Evolutionary conservation across 2,329 filamentous ascomycete genomes (phyloP).

Genomic region (Paracoccidioides lutzii): DNA sequence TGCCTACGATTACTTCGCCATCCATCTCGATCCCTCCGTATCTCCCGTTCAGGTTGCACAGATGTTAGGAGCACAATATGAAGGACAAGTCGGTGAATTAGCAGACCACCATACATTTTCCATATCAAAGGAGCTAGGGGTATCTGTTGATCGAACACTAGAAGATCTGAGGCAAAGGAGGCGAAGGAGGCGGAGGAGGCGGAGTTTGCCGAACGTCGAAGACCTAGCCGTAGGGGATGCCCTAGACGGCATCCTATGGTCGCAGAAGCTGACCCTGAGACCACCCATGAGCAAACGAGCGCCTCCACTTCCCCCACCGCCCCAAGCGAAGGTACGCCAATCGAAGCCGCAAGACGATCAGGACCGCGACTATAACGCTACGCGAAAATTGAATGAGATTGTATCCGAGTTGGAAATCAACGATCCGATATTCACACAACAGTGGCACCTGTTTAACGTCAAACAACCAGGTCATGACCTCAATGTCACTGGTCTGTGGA

Average conservation of each 20-base stretch:
- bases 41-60: conserved; percentile 51
- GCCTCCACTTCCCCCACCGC: conserved; percentile 22
- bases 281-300: conserved; percentile 49
- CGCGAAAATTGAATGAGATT: conserved; percentile 47
- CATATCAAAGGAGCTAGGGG: conserved; percentile 45
- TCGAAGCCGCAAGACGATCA: conserved; percentile 3
- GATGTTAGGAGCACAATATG: conserved; percentile 62
- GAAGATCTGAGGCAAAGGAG: conserved; percentile 44
- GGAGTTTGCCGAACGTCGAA: conserved; percentile 28
- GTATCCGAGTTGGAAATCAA: conserved; percentile 57
- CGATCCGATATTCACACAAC: conserved; percentile 84
- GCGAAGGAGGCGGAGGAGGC: conserved; percentile 44
- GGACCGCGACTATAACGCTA: conserved; percentile 33
- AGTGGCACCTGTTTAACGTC: conserved; percentile 91
- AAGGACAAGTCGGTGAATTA: conserved; percentile 68
- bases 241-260: conserved; percentile 62
- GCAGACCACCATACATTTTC: conserved; percentile 76
- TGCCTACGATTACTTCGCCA: conserved; percentile 80
- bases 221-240: conserved; percentile 30
- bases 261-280: conserved; percentile 62
- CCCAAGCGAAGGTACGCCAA: conserved; percentile 4
- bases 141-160: conserved; percentile 39
- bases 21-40: conserved; percentile 59
- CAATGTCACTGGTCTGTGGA: conserved; percentile 90
- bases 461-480: conserved; percentile 75